Base-by-base conservation (phyloP, 768 basidiomycete genomes). In the Tulasnella sp. region DNA sequence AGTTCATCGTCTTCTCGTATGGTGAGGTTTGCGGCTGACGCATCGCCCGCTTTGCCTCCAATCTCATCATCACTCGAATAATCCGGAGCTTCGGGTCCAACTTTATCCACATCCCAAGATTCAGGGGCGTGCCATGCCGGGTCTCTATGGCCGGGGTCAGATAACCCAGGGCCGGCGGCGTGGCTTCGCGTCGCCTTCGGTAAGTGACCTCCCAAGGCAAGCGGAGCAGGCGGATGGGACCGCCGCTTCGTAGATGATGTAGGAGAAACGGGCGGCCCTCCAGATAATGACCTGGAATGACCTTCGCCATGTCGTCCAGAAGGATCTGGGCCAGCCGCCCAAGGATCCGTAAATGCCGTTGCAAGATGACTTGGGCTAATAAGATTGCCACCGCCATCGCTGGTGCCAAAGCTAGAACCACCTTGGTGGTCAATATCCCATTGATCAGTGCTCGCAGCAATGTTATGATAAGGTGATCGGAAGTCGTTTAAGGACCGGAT, bases 71-170 rank as follows among this genome's bases (percentile, higher is more conserved):
- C 55, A 42, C 55, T 57, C 11, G 40, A 45, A 43, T 29, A 57
- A 9, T 31, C 23, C 19, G 19, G 42, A 7, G 55, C 29, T 5
- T 57, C 42, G 9, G 55, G 55, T 45, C 43, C 55, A 12, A 46
- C 41, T 46, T 73, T 74, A 45, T 77, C 76, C 12, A 85, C 82
- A 1, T 74, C 82, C 86, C 86, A 88, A 55, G 84, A 86, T 64
- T 87, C 78, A 1, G 86, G 86, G 4, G 86, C 71, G 2, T 69
- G 77, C 86, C 86, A 89, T 37, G 68, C 66, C 34, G 9, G 71
- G 64, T 61, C 71, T 61, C 48, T 67, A 53, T 63, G 25, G 6
- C 59, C 55, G n/a, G 49, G n/a, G n/a, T n/a, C n/a, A n/a, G n/a
- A n/a, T n/a, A n/a, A n/a, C n/a, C n/a, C n/a, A n/a, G n/a, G n/a